Evolutionary conservation across 768 basidiomycete genomes (phyloP), one percentile per base, ranked within the genome.

Genomic region (Scleroderma citrinum): DNA sequence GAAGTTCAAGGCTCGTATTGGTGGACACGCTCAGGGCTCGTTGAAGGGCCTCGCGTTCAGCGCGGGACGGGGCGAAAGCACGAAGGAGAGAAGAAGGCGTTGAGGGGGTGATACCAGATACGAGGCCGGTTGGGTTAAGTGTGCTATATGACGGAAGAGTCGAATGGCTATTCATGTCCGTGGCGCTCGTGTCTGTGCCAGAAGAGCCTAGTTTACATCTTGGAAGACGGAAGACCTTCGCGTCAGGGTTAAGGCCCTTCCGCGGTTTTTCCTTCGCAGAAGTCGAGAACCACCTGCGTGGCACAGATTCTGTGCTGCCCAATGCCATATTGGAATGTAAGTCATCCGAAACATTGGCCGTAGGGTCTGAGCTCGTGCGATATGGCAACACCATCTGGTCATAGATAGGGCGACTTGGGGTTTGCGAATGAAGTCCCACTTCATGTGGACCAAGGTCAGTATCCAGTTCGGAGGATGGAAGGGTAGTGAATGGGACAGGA

Each of bases 51-150:
- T 90, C 85, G 37, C 90, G 86, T 74, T 93, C 90, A 53, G 83
- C 88, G 47, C 84, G 86, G 54, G 89, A 92, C 29, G 89, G 90
- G 31, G 87, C 89, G 65, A 93, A 93, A 16, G 89, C 90, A 59
- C 86, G 87, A 49, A 88, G 71, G 19, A 81, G 67, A 26, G 76
- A 77, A 40, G 67, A 72, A 41, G 62, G 76, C 10, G 75, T 71
- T 4, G 80, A 74, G 3, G 74, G 61, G 1, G 72, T 56, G 1
- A 55, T 36, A 42, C 70, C 62, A 4, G 73, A 51, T 38, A 69
- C 54, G 41, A 78, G 67, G n/a, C 82, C 80, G 37, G 74, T 81
- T 10, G 83, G 82, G 57, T 83, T 82, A 31, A 84, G 69, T 16
- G 76, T 77, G 52, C 82, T 82, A 56, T 69, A 56, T 24, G 55